Evolutionary conservation across 2,329 filamentous ascomycete species (phyloP), one percentile per base, ranked within the genome.

Genomic region (Microdochium paspali): DNA sequence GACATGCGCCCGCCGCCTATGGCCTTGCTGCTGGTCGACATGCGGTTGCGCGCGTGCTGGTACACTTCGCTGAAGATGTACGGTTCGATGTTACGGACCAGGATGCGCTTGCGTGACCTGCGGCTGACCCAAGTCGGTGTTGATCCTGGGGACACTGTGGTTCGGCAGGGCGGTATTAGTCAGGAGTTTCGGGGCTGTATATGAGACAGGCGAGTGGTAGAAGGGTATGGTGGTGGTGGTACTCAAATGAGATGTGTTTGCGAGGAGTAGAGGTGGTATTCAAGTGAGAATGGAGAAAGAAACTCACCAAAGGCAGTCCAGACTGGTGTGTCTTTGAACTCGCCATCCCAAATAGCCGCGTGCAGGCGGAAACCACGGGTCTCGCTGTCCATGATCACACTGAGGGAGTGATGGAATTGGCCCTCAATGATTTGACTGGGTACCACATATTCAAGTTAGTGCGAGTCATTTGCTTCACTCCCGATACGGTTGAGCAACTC

Each of bases 271-370:
- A 3, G 20, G 10, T 10, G 23, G 25, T 2, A 46, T 28, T 32
- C 10, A 13, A 10, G 23, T 42, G 10, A n/a, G 44, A 40, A 28
- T 49, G 7, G 25, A 24, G 24, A 24, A 24, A 10, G 9, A 24
- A 44, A 55, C 72, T 24, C 64, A 81, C 79, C 64, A 54, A 84
- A 84, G 2, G 79, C 79, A 2, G 79, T 83, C 80, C 80, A 84
- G 9, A 84, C 70, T 1, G 79, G 80, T 54, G 76, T 80, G 45
- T 66, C 66, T 25, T 65, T 67, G 45, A 80, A 57, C 46, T 74
- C 70, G 2, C 77, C 79, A n/a, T 74, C 71, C 66, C 69, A 73
- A 0, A 79, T 71, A 1, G 74, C 68, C 12, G 77, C 75, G 44
- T 81, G 77, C 1, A 84, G 70, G 12, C 80, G 73, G 2, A 76